These are phyloP conservation scores for Heliamphora pulchella DNA, from an alignment of 179 eudicot genomes.

Conservation along the genomic window DNA sequence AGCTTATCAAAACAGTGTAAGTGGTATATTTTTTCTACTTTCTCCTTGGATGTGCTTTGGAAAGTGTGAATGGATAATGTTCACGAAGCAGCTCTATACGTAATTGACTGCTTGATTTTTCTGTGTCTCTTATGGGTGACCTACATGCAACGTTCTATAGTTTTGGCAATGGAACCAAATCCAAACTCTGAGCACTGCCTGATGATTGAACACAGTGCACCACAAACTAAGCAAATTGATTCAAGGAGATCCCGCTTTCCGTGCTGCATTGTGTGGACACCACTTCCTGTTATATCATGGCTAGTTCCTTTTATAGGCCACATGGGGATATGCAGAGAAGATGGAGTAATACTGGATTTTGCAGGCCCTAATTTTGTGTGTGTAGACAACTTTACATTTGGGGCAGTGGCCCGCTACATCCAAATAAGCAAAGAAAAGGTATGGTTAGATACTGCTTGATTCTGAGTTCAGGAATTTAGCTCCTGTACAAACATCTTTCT, in stretches of 20 bases:
- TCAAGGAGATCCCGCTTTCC: conserved; percentile 71
- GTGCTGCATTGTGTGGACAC: conserved; percentile 84
- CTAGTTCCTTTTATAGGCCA: conserved; percentile 87
- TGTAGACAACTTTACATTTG: conserved; percentile 89
- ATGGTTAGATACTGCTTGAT: conserved; percentile 10
- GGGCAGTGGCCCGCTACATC: conserved; percentile 67
- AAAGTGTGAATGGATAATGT: not conserved
- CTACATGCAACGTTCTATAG: not conserved
- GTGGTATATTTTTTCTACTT: not conserved
- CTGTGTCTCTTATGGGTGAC: not conserved
- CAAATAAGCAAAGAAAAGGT: conserved; percentile 72
- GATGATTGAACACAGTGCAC: conserved; percentile 35
- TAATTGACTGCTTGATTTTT: not conserved
- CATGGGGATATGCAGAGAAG: conserved; percentile 90
- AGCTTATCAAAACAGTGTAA: not conserved
- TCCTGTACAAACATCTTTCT: not conserved
- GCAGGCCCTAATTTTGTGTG: conserved; percentile 94
- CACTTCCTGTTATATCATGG: conserved; percentile 92
- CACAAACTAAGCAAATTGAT: conserved; percentile 49
- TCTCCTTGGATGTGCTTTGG: not conserved
- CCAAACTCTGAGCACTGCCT: conserved; percentile 41
- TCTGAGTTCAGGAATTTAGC: not conserved
- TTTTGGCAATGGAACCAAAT: conserved; percentile 28
- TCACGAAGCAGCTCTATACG: not conserved
- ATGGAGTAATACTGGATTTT: conserved; percentile 90